A percentile compares a stretch with the other conserved stretches of the same genome.
These are phyloP conservation scores for Tuber indicum DNA, from an alignment of 495 filamentous ascomycete species.

Conservation along the genomic window DNA sequence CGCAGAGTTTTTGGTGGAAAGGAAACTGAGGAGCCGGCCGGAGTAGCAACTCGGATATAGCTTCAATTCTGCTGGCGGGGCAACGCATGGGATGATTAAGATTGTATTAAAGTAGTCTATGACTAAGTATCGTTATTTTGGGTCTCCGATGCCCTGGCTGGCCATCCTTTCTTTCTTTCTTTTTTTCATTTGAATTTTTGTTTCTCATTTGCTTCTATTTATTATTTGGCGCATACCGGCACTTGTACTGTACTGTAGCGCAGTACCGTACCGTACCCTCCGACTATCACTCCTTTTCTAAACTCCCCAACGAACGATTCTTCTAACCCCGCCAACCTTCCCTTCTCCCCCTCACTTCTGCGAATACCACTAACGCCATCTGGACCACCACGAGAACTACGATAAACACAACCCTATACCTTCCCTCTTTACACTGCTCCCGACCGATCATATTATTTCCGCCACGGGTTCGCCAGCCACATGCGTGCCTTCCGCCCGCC, in stretches of 20 bases:
- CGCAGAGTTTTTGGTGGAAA: neutral
- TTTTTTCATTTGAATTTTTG: neutral
- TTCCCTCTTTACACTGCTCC: conserved; percentile 24
- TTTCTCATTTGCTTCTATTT: neutral
- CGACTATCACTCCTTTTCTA: neutral
- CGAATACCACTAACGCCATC: neutral
- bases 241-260: neutral
- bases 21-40: neutral
- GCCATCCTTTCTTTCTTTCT: neutral
- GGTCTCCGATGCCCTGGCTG: neutral
- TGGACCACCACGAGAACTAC: neutral
- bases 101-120: neutral
- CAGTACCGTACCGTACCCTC: neutral
- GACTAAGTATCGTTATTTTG: neutral
- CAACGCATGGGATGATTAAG: neutral
- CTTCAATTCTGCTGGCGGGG: neutral
- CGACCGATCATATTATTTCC: conserved; percentile 17
- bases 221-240: too few relatives aligned
- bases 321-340: conserved; percentile 1
- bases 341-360: neutral
- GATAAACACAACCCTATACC: neutral
- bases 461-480: conserved; percentile 13
- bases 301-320: neutral
- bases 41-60: neutral
- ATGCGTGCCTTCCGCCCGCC: conserved; percentile 30